Conservation (phyloP, 2,329 filamentous ascomycete genomes). For the Alternaria atra region DNA sequence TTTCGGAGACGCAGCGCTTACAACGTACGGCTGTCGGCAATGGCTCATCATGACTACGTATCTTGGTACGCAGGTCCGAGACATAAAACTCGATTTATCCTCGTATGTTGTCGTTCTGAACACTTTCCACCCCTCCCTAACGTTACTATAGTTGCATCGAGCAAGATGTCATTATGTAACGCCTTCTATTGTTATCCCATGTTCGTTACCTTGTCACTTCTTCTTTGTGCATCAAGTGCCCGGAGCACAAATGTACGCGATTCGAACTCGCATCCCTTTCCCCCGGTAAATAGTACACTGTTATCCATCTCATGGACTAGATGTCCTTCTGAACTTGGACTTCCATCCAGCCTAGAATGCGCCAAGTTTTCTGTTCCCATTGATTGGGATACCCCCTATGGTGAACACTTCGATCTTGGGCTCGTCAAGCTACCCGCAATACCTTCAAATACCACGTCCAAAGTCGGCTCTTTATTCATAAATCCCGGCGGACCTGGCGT, state of each 20-base stretch:
- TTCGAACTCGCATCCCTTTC: neutral
- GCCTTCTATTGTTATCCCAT: neutral
- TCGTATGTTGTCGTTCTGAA: neutral
- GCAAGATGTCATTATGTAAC: neutral
- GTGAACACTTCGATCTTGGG: constrained; percentile 39
- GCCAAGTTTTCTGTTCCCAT: constrained; percentile 40
- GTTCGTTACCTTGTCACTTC: neutral
- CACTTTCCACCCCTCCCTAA: neutral
- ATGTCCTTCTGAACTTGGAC: constrained; percentile 10
- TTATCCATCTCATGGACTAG: constrained; percentile 1
- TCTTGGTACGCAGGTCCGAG: neutral
- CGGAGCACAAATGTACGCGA: neutral
- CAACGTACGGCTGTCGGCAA: neutral
- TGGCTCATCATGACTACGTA: neutral
- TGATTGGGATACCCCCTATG: constrained; percentile 42
- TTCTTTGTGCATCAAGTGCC: neutral
- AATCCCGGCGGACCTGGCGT: constrained; percentile 56
- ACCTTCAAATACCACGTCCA: constrained; percentile 21
- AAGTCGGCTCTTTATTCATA: constrained; percentile 52
- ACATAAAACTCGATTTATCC: neutral
- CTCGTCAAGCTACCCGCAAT: constrained; percentile 32
- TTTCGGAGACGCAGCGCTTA: neutral
- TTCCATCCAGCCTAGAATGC: constrained; percentile 25
- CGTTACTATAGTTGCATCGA: neutral
- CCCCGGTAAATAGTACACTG: constrained; percentile 4